Percentiles rank a stretch among this genome's conserved stretches.
Conservation (phyloP, 2,329 filamentous ascomycete species). For the Xylariomycetidae sp. region DNA sequence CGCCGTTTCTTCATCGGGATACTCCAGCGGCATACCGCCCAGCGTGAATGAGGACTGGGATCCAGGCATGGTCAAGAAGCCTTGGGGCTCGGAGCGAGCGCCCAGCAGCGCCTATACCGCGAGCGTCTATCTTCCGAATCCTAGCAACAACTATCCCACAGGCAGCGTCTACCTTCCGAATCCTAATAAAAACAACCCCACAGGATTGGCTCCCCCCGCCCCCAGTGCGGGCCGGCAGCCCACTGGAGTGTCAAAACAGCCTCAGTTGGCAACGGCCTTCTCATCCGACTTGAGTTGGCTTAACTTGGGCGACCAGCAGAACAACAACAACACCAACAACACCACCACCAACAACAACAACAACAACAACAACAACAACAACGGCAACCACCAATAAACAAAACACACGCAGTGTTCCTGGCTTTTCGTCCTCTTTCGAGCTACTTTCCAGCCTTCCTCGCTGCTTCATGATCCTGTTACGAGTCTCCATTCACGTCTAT, state of each 20-base stretch:
- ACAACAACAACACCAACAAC: too few species aligned
- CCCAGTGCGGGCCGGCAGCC: constrained; percentile 23
- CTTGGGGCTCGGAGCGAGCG: constrained; percentile 45
- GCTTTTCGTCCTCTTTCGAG: not conserved
- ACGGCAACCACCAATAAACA: constrained; percentile 3
- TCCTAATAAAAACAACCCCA: constrained; percentile 32
- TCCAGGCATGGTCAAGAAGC: constrained; percentile 35
- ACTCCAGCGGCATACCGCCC: constrained; percentile 60
- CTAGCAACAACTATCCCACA: constrained; percentile 33
- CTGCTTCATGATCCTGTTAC: constrained; percentile 15
- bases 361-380: constrained; percentile 24
- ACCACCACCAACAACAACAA: too few species aligned
- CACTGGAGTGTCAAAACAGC: constrained; percentile 40
- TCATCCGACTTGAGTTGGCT: constrained; percentile 74
- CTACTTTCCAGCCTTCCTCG: constrained; percentile 5
- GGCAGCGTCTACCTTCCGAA: constrained; percentile 24
- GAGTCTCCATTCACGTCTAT: constrained; percentile 17
- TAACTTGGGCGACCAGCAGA: constrained; percentile 53
- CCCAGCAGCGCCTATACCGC: constrained; percentile 47
- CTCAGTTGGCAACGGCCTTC: constrained; percentile 43
- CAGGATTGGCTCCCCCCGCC: constrained; percentile 33
- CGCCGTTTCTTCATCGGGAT: constrained; percentile 44
- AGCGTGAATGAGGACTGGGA: constrained; percentile 56
- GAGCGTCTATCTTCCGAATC: constrained; percentile 24
- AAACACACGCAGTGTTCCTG: not conserved